Base-by-base conservation (phyloP, 768 basidiomycete species). In the Phylloporus arenicola region DNA sequence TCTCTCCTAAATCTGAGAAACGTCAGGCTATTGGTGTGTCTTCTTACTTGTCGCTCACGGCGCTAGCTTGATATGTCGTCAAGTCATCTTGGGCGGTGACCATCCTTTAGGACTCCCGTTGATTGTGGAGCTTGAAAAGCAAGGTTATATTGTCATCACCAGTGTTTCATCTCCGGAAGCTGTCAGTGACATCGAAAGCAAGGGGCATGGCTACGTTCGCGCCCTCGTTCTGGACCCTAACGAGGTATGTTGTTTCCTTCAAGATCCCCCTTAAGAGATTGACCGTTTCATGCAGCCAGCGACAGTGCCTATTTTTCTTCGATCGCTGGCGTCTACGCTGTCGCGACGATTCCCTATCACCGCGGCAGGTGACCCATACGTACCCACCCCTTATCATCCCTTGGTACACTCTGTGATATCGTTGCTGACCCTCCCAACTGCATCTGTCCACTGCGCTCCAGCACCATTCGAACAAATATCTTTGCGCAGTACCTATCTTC, bases 11-110 rank as follows among this genome's bases (percentile, higher is more conserved):
- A 33, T 63, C 57, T 46, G 75, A 74, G 49, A 70, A 71, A 56
- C 77, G 73, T 48, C 68, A 72, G 56, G 82, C 78, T 47, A 61
- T 77, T 30, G 73, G 75, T 70, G 48, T 62, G 65, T 68, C 35
- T 17, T 43, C 43, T 47, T 14, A 4, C 40, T 45, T 19, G 35
- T 39, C 16, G 20, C 33, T 33, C 43, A 22, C 24, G 40, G 24
- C 38, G 9, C 22, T 40, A n/a, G 19, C 29, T 51, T 46, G 34
- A 57, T 41, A 27, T 43, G 9, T 47, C 29, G 29, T 53, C 47
- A 37, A 90, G 88, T 92, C 33, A 77, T 92, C 24, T 76, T 92
- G 35, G 92, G 92, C 24, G 92, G 84, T 9, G 92, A 93, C 61
- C 76, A 77, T 17, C 79, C 84, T 1, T 71, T 83, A 45, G 89